Evolutionary conservation across 2,329 filamentous ascomycete species (phyloP), one percentile per base, ranked within the genome.

Genomic region (Fusarium chuoi): DNA sequence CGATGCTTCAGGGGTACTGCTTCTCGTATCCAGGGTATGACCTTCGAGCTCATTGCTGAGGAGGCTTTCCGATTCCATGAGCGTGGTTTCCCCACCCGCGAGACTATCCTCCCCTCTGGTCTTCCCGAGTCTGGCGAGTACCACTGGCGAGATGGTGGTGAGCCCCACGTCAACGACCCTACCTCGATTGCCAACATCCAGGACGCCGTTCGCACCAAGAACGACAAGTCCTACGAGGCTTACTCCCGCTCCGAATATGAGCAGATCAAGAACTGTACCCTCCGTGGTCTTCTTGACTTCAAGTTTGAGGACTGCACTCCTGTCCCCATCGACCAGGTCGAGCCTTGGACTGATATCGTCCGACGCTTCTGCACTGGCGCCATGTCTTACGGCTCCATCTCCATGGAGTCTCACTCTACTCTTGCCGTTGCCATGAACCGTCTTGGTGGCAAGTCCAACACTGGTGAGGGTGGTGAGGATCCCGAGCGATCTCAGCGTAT

Each of bases 371-470:
- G 96, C 78, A 98, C 96, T 44, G 96, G 96, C 81, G 96, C 96
- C 77, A 98, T 98, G 96, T 98, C 96, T 6, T 98, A 98, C 81
- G 96, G 96, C 54, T 98, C 96, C 45, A 98, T 98, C 79, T 98
- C 96, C 11, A 98, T 98, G 94, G 96, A 98, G 83, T 96, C 96
- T 60, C 96, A 98, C 86, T 98, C 96, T 24, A 98, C 96, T 18
- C 87, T 98, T 55, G 96, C 96, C 75, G 92, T 98, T 63, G 96
- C 96, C 74, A 98, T 98, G 95, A 98, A 98, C 86, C 90, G 96
- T 77, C 89, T 98, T 45, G 96, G 96, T 45, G 96, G 96, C 79
- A 98, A 98, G 85, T 98, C 95, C 45, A 98, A 98, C 87, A 98
- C 96, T 57, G 96, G 96, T 79, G 96, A 98, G 85, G 96, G 96